Evolutionary conservation across 352 stramenopile species (phyloP), one percentile per base, ranked within the genome.

Genomic region (Phytopythium sindhum): DNA sequence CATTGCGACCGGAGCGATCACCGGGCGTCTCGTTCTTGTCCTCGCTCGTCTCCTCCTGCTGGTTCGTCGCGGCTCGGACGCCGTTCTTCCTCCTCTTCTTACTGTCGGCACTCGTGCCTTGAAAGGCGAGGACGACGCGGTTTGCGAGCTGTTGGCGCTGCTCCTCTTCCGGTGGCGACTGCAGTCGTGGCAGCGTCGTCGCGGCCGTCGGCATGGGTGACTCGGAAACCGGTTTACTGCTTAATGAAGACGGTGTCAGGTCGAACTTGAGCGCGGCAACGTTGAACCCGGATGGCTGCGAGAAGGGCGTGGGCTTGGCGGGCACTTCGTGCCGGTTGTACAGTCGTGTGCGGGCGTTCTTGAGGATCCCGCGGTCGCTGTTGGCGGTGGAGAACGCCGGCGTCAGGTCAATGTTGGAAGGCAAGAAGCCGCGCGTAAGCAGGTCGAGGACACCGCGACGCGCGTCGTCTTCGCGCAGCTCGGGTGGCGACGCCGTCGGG

Each of bases 181-280:
- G 29, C 51, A 0, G 47, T 60, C 61, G 55, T 23, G 33, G 64
- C 50, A 15, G 57, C 35, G 51, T 26, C 37, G 45, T 62, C 19
- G 31, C 54, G 37, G 35, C 45, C 39, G 57, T 52, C 12, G 54
- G 10, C 4, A 35, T 29, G 15, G 57, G 53, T 2, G 65, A 21
- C 44, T 57, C 39, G 4, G 15, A 19, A 5, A 31, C 5, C 17
- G 31, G n/a, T 12, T 24, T 24, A 19, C 31, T 9, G 14, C 19
- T 51, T 4, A 61, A 58, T n/a, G 58, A 29, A 7, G 69, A 41
- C 19, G 60, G 29, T 6, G 69, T 51, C 60, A 94, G 73, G 66
- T 94, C 86, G 51, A 93, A 91, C 64, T 91, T 94, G 31, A 94
- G 66, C n/a, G 78, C 69, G 41, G 83, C 80, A 23, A 93, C 70